phyloP scores from a whole-genome alignment of 2,329 filamentous ascomycete species.

The Teratosphaeria gauchensis region DNA sequence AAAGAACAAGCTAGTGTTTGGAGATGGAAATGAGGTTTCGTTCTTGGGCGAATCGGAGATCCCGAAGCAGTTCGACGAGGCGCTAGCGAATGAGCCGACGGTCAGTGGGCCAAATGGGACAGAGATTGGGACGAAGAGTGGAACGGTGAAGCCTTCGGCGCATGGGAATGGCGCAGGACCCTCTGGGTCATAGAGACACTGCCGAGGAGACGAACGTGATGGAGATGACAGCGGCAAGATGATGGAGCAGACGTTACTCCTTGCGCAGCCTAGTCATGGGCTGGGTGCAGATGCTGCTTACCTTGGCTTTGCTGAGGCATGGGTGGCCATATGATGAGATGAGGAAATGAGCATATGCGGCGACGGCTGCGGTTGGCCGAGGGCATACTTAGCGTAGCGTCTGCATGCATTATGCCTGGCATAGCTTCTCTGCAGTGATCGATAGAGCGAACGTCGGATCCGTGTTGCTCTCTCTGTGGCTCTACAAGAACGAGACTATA shows the following conservation, averaged over 20 bases:
- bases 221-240: not conserved
- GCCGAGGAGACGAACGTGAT: not conserved
- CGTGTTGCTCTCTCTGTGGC: no score
- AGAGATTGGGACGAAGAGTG: slow-evolving; percentile 72
- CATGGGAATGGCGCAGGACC: not conserved
- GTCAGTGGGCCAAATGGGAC: slow-evolving; percentile 81
- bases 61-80: slow-evolving; percentile 68
- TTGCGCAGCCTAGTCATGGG: no score
- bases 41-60: slow-evolving; percentile 92
- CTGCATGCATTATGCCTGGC: not conserved
- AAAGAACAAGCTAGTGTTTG: slow-evolving; percentile 73
- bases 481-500: no score
- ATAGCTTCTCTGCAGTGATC: not conserved
- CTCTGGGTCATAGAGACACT: not conserved
- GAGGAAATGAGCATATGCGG: not conserved
- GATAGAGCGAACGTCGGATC: not conserved
- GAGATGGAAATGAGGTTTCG: slow-evolving; percentile 63
- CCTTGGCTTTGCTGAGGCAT: not conserved
- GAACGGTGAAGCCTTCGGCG: slow-evolving; percentile 47
- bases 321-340: not conserved
- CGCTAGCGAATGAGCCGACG: slow-evolving; percentile 67
- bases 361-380: not conserved
- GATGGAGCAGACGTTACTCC: not conserved
- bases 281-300: not conserved
- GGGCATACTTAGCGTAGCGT: not conserved